Base-by-base conservation (phyloP, 1,284 basidiomycete species). In the Malassezia equina region DNA sequence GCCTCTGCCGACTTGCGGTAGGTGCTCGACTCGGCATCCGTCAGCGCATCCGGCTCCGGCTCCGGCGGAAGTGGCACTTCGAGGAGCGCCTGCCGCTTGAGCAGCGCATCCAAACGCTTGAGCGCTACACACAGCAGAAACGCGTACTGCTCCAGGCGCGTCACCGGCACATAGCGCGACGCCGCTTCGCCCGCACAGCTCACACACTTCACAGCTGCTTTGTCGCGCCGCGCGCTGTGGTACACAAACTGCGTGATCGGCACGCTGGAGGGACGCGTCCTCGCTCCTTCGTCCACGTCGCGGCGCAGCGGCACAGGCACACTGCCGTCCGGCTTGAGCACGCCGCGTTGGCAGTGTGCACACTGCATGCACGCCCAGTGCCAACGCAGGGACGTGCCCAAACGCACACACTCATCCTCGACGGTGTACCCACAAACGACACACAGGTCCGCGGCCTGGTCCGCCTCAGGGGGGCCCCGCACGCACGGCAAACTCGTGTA, bases 101-200 rank as follows among this genome's bases (percentile, higher is more conserved):
- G 79, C 55, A 96, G 80, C 40, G 89, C 81, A 76, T 90, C 95
- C 51, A 99, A 79, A 66, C 93, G 82, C 62, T 91, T 82, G 52
- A 99, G 80, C 4, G 93, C 94, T 17, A 98, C 94, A 66, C 96
- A 91, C 51, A 99, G 79, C 58, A 99, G 77, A 79, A 94, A 99
- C 0, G 94, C 88, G 75, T 95, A 99, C 75, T 99, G 93, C 78
- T 99, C 93, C 63, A 99, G 78, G 58, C 93, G 81, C 49, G 91
- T 90, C 15, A 95, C 93, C 13, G 86, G 81, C 71, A 88, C 85
- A 77, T 98, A 95, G 5, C 58, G 62, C 15, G 61, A 50, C 11
- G 62, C 49, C 47, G 7, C 62, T 50, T 72, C 70, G 70, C 82
- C 32, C 32, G 82, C 34, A 80, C 84, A 78, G 86, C 85, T 82